Conservation (phyloP, 1,284 basidiomycete species). For the Cryptococcus deneoformans region DNA sequence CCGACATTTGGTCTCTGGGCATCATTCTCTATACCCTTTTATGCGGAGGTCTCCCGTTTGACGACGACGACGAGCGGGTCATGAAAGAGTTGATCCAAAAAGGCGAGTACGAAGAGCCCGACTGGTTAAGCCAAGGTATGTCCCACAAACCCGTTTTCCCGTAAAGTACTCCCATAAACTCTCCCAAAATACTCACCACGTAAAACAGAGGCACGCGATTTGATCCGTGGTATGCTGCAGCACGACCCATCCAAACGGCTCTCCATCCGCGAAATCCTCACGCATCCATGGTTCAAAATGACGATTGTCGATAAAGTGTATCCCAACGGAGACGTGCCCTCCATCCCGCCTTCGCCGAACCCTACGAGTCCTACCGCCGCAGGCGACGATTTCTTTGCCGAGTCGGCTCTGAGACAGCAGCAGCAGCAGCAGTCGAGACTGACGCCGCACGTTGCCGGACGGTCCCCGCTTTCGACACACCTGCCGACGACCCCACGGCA, state of each 20-base stretch:
- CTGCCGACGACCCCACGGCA: slow-evolving; percentile 8
- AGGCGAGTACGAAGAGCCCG: slow-evolving; percentile 87
- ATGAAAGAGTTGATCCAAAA: slow-evolving; percentile 86
- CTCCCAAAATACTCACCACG: not conserved
- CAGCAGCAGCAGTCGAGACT: not conserved
- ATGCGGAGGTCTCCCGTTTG: slow-evolving; percentile 83
- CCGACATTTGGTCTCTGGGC: slow-evolving; percentile 96
- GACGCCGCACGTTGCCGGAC: slow-evolving; percentile 4
- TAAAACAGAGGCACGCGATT: slow-evolving; percentile 68
- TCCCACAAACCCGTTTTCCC: not conserved
- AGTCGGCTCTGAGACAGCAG: slow-evolving; percentile 20
- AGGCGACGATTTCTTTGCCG: slow-evolving; percentile 17
- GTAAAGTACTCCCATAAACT: too few species aligned
- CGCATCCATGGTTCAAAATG: slow-evolving; percentile 86
- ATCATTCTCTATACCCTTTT: slow-evolving; percentile 93
- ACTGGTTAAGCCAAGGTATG: slow-evolving; percentile 81
- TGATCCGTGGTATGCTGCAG: slow-evolving; percentile 76
- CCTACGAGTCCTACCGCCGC: slow-evolving; percentile 24
- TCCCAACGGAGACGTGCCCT: slow-evolving; percentile 20
- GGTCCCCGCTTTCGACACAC: slow-evolving; percentile 14
- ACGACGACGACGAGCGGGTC: slow-evolving; percentile 87
- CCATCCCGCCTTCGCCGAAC: slow-evolving; percentile 25
- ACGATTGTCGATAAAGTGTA: slow-evolving; percentile 45
- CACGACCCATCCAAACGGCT: slow-evolving; percentile 73
- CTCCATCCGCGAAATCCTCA: slow-evolving; percentile 79